phyloP scores from a whole-genome alignment of 495 filamentous ascomycete species.

The Neurospora sublineolata region DNA sequence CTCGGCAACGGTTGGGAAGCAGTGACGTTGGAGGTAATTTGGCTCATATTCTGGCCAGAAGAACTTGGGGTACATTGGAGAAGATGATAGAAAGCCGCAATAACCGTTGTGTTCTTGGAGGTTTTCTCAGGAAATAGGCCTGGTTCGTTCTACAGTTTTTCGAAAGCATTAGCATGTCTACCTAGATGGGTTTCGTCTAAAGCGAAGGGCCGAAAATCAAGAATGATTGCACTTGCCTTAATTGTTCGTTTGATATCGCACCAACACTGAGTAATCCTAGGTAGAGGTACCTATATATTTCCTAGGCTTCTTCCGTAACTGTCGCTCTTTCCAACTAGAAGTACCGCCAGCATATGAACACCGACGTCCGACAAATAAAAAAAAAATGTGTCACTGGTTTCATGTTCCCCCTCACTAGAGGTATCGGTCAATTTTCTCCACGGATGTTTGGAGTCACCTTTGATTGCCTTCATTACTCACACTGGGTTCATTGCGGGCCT shows the following conservation, averaged over 20 bases:
- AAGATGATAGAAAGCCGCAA: not conserved
- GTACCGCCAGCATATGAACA: not conserved
- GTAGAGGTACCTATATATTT: not conserved
- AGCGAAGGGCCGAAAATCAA: not conserved
- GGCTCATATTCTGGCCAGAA: not conserved
- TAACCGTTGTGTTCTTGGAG: not conserved
- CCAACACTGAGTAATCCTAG: not conserved
- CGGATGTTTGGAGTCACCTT: not conserved
- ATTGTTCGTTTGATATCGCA: not conserved
- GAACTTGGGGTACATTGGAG: not conserved
- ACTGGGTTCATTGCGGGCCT: not conserved
- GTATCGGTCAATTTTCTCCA: not conserved
- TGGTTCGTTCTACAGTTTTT: not conserved
- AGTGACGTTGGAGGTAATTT: not conserved
- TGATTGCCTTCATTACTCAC: not conserved
- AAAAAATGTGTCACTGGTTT: not conserved
- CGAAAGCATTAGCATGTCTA: not conserved
- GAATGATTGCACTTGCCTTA: not conserved
- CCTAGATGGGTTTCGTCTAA: not conserved
- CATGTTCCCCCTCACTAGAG: not conserved
- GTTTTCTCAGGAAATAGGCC: not conserved
- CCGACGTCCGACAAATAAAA: not conserved
- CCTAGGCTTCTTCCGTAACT: not conserved
- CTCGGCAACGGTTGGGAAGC: not conserved
- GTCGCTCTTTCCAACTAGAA: not conserved